Evolutionary conservation across 2,329 filamentous ascomycete genomes (phyloP).

Genomic region (Sporothrix protearum): DNA sequence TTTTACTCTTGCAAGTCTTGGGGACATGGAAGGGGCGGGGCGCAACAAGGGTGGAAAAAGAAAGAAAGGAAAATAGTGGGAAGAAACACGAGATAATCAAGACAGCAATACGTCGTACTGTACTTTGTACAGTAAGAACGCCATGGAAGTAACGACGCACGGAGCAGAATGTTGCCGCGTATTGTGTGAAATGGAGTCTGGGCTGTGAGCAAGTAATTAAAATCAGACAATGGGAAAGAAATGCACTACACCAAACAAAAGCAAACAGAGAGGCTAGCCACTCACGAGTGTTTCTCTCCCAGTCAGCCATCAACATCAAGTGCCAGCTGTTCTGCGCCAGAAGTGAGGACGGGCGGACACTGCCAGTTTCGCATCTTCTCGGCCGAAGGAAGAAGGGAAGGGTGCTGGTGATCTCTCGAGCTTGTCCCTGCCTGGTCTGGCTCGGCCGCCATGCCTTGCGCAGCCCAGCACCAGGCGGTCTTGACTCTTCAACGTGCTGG

Average conservation of each 20-base stretch:
- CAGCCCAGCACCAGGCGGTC: not conserved
- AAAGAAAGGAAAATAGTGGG: not conserved
- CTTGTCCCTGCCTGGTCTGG: slow-evolving; percentile 9
- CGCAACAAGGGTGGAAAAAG: not conserved
- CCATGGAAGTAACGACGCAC: not conserved
- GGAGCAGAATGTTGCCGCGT: not conserved
- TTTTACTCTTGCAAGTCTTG: not conserved
- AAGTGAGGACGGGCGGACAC: not conserved
- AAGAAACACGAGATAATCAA: not conserved
- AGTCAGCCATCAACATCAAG: not conserved
- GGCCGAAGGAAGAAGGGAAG: not conserved
- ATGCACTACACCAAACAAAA: not conserved
- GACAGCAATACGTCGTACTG: too few relatives aligned
- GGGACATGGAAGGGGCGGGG: not conserved
- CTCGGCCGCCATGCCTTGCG: not conserved
- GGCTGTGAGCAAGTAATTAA: not conserved
- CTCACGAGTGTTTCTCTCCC: not conserved
- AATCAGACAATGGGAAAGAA: not conserved
- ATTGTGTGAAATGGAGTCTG: not conserved
- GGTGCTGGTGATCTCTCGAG: not conserved
- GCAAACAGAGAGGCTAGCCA: not conserved
- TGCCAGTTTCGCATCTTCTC: not conserved
- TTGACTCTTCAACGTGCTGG: not conserved
- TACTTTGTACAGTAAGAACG: not conserved
- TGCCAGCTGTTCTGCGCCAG: not conserved